Percentiles rank a stretch among this genome's conserved stretches.
These are phyloP conservation scores for Rickenella mellea DNA, from an alignment of 768 basidiomycete genomes.

Conservation along the genomic window DNA sequence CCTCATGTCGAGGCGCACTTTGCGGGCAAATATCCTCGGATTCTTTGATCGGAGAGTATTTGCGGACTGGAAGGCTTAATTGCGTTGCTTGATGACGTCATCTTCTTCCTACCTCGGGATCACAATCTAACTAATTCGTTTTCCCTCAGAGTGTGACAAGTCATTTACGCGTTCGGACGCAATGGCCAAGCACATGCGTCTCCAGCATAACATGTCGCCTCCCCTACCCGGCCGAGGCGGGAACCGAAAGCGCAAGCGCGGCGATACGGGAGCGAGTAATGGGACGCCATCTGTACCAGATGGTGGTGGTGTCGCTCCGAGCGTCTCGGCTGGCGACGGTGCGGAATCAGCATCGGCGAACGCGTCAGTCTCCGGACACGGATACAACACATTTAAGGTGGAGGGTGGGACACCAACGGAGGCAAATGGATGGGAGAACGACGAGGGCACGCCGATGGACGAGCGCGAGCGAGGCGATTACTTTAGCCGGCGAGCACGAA, in stretches of 20 bases:
- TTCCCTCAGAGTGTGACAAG: constrained; percentile 75
- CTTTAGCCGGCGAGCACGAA: background rate
- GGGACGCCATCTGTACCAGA: too few species aligned
- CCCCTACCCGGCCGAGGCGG: constrained; percentile 68
- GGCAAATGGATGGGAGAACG: constrained; percentile 20
- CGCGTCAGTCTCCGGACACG: constrained; percentile 14
- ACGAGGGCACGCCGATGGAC: constrained; percentile 16
- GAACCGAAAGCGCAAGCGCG: constrained; percentile 59
- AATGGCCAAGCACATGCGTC: constrained; percentile 84
- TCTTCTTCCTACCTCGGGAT: too few species aligned
- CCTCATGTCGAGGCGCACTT: too few species aligned
- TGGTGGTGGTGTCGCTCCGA: too few species aligned
- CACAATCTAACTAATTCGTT: too few species aligned
- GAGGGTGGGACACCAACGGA: constrained; percentile 37
- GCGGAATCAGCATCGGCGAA: background rate
- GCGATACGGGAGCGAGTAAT: constrained; percentile 9
- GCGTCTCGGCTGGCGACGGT: constrained; percentile 13
- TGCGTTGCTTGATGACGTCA: too few species aligned
- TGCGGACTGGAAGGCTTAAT: too few species aligned
- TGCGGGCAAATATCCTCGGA: background rate
- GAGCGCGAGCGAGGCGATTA: background rate
- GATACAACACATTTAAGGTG: constrained; percentile 57
- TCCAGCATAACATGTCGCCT: constrained; percentile 73
- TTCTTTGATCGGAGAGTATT: background rate
- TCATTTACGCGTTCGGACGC: constrained; percentile 94